phyloP scores from a whole-genome alignment of 179 eudicot species.

The Dionaea muscipula region DNA sequence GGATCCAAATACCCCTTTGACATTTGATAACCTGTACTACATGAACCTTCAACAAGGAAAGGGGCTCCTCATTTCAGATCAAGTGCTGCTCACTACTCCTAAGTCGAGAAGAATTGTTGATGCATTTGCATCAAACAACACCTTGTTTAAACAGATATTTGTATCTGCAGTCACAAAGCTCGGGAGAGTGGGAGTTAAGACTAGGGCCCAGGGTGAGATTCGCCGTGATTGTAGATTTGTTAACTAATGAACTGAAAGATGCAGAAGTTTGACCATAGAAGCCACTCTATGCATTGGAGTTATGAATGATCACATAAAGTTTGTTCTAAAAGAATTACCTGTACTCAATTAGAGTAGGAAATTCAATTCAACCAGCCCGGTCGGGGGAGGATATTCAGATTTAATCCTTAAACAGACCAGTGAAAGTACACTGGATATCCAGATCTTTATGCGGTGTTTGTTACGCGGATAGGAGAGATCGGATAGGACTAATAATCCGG shows the following conservation, averaged over 20 bases:
- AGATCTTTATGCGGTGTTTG: too few relatives aligned
- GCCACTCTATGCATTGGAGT: too few relatives aligned
- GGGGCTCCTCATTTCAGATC: slow-evolving; percentile 60
- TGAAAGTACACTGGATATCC: too few relatives aligned
- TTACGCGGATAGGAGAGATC: too few relatives aligned
- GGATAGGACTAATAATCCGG: too few relatives aligned
- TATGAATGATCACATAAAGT: too few relatives aligned
- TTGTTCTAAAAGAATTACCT: too few relatives aligned
- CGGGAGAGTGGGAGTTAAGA: slow-evolving; percentile 68
- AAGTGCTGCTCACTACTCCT: slow-evolving; percentile 33
- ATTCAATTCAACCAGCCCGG: too few relatives aligned
- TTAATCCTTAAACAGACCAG: too few relatives aligned
- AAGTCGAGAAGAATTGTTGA: slow-evolving; percentile 46
- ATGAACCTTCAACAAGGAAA: slow-evolving; percentile 46
- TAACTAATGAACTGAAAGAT: slow-evolving; percentile 5
- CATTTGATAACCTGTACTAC: slow-evolving; percentile 61
- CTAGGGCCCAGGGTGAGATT: slow-evolving; percentile 57
- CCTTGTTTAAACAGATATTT: slow-evolving; percentile 44
- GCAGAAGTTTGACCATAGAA: too few relatives aligned
- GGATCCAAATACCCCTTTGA: slow-evolving; percentile 55
- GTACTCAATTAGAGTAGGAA: too few relatives aligned
- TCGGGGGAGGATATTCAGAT: too few relatives aligned
- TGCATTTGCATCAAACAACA: slow-evolving; percentile 38
- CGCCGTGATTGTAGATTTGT: slow-evolving; percentile 38
- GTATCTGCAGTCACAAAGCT: slow-evolving; percentile 56